Conservation (phyloP, 176 grass and related monocot genomes). For the Rhynchospora pubera region DNA sequence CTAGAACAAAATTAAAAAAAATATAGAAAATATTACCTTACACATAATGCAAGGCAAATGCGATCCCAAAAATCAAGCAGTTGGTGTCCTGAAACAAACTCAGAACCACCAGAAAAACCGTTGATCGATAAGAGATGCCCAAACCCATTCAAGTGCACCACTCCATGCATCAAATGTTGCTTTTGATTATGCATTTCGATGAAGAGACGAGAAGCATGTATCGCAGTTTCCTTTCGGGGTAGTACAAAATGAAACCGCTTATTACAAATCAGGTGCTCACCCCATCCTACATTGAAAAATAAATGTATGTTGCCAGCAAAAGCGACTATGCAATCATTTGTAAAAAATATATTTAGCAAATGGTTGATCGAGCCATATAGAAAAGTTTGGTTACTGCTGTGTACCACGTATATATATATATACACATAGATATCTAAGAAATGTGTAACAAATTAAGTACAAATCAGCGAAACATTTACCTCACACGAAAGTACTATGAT, state of each 20-base stretch:
- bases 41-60: conserved; percentile 54
- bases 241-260: conserved; percentile 94
- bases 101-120: conserved; percentile 65
- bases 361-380: background rate
- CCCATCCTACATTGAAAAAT: conserved; percentile 54
- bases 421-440: background rate
- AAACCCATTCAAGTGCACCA: conserved; percentile 83
- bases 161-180: conserved; percentile 60
- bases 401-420: background rate
- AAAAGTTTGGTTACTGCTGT: background rate
- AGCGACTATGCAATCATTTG: background rate
- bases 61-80: conserved; percentile 87
- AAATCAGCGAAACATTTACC: background rate
- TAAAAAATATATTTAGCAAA: background rate
- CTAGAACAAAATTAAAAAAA: background rate
- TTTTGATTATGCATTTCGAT: conserved; percentile 31
- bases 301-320: background rate
- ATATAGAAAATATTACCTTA: conserved; percentile 35
- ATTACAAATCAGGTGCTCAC: conserved; percentile 68
- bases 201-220: conserved; percentile 35
- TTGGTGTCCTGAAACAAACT: conserved; percentile 74
- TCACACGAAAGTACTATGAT: background rate
- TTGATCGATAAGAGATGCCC: conserved; percentile 71
- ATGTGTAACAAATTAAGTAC: background rate
- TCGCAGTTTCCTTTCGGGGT: conserved; percentile 40